Conservation (phyloP, 345 rosid genomes). For the Pistacia atlantica region DNA sequence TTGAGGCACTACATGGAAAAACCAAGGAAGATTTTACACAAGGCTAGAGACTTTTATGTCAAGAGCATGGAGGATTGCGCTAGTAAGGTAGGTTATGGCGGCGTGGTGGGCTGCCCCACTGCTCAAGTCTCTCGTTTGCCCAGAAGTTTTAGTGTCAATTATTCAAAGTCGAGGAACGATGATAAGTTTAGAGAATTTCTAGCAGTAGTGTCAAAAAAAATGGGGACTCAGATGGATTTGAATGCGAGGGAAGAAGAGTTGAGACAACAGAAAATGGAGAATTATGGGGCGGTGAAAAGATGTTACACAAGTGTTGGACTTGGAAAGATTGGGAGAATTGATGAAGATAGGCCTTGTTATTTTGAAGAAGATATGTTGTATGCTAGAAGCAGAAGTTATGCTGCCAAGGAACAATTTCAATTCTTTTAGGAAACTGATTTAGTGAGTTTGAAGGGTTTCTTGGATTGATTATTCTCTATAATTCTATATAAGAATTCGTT, state of each 20-base stretch:
- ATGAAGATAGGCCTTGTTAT: conserved; percentile 45
- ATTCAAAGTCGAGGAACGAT: neutral
- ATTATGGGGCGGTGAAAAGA: conserved; percentile 21
- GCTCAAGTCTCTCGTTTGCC: conserved; percentile 5
- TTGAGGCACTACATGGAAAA: conserved; percentile 12
- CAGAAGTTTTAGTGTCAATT: conserved; percentile 13
- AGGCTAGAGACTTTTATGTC: conserved; percentile 27
- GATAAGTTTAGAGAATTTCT: neutral
- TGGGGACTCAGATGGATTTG: neutral
- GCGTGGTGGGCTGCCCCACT: neutral
- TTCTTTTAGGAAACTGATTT: neutral
- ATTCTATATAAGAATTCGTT: neutral
- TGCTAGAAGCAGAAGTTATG: conserved; percentile 36
- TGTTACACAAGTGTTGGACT: conserved; percentile 44
- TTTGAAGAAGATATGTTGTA: conserved; percentile 32
- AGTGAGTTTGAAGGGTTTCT: too few species aligned
- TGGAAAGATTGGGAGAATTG: conserved; percentile 54
- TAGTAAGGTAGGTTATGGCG: conserved; percentile 9
- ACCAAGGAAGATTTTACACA: conserved; percentile 21
- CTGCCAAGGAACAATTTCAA: conserved; percentile 5
- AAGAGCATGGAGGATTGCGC: conserved; percentile 25
- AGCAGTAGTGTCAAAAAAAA: neutral
- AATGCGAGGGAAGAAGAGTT: neutral
- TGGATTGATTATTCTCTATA: neutral
- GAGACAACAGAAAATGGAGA: conserved; percentile 3